Evolutionary conservation across 805 yeast genomes (phyloP), one percentile per base, ranked within the genome.

Genomic region (Saturnispora serradocipensis): DNA sequence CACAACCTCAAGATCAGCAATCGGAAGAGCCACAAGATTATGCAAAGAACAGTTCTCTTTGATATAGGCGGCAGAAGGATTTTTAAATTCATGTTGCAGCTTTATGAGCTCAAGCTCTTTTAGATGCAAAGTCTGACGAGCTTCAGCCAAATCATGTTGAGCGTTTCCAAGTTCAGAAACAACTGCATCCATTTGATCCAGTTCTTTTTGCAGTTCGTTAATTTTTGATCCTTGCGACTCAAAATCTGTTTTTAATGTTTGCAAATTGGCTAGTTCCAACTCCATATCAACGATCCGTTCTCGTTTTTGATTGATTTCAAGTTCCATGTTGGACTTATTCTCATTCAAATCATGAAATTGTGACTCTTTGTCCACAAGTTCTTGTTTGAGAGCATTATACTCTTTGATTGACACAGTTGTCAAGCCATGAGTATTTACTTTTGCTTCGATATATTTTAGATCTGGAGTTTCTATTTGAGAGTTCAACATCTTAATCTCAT

Each of bases 351-450:
- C 51, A 16, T 16, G 34, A 15, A 49, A 8, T 44, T 43, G 51
- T 34, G 44, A n/a, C 7, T 30, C 13, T 18, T 30, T 32, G 7
- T 18, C 6, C 5, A 8, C 10, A 32, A 30, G 47, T 3, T 45
- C 39, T 18, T 45, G 25, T 18, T 49, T 45, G n/a, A 50, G 16
- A 9, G 52, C 40, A 25, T 54, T 53, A 44, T 64, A 62, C 10
- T 54, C 64, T 15, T 49, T 52, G 30, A 49, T 51, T 39, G 64
- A 62, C 27, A 69, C 50, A 43, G 61, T 56, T 13, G 56, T 53
- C 15, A 64, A 52, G 3, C 68, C 65, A 49, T 57, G 64, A 15
- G 47, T 46, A 5, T 54, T 39, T 5, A 74, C 68, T 35, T 64
- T 65, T 9, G 59, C 57, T 20, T 51, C 51, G 34, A 70, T 52